Evolutionary conservation across 2,329 filamentous ascomycete genomes (phyloP), one percentile per base, ranked within the genome.

Genomic region (Neopestalotiopsis clavispora): DNA sequence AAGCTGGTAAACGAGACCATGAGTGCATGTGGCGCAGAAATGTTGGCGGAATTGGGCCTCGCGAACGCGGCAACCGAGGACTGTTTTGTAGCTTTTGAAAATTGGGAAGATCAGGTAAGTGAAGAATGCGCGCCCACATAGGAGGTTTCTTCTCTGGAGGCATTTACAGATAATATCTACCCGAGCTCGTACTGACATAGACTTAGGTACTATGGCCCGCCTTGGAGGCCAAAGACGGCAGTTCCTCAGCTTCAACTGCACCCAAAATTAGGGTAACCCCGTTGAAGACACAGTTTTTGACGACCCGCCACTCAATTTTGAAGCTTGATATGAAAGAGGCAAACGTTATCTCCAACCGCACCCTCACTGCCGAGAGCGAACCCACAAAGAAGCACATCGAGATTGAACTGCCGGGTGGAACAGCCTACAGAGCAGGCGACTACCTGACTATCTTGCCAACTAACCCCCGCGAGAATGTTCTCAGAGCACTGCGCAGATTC

Each of bases 381-480:
- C 82, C 87, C 0, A 81, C 82, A 49, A 94, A 94, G 82, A 86
- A 87, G 30, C 86, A 91, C 71, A 86, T 94, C 23, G 89, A 89
- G 71, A 88, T 94, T 42, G 86, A 89, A 69, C 84, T 95, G 1
- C 92, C 93, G 0, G 86, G 84, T 0, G 87, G 86, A 65, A 84
- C 89, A 83, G 85, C 84, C 0, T 95, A 95, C 79, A 85, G 87
- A 52, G 87, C 91, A 1, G 93, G 93, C 14, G 93, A 95, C 75
- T 95, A 96, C 76, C 85, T 95, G 0, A 91, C 91, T 0, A 84
- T 94, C 2, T 82, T 94, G 1, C 93, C 93, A 0, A 80, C 93
- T 38, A 95, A 95, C 76, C 89, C 89, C 1, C 84, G 84, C 60
- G 80, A 85, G 38, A 89, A 83, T 10, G 87, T 95, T 2, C 84